Conservation (phyloP, 257 asterid genomes). For the Solanum boliviense region DNA sequence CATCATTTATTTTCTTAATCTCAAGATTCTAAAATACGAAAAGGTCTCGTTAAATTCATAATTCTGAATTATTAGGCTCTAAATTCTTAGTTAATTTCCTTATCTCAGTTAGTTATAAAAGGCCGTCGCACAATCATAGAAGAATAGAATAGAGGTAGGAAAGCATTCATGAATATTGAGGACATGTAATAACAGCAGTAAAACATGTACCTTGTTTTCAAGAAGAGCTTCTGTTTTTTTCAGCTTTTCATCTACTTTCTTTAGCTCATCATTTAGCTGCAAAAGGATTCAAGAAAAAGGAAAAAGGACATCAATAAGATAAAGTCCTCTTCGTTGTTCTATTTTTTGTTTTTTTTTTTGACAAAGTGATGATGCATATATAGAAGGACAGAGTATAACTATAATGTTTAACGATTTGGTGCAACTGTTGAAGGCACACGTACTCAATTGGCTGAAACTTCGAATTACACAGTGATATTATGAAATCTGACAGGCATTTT, state of each 20-base stretch:
- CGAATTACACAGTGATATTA: background rate
- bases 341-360: background rate
- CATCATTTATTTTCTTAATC: slow-evolving; percentile 74
- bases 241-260: slow-evolving; percentile 63
- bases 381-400: background rate
- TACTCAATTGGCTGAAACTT: background rate
- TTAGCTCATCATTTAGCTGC: slow-evolving; percentile 65
- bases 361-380: background rate
- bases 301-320: background rate
- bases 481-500: background rate
- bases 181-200: background rate
- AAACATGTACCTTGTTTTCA: slow-evolving; percentile 60
- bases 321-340: background rate
- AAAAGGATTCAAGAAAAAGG: slow-evolving; percentile 7
- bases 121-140: background rate
- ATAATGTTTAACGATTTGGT: background rate
- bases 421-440: background rate
- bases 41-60: background rate
- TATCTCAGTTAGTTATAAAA: background rate
- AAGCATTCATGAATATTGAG: background rate
- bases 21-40: slow-evolving; percentile 63
- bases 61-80: background rate
- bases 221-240: slow-evolving; percentile 59
- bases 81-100: background rate
- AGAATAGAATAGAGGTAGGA: background rate